Percentiles rank a stretch among this genome's conserved stretches.
These are phyloP conservation scores for Komagataella pseudopastoris DNA, from an alignment of 805 yeast species.

Conservation along the genomic window DNA sequence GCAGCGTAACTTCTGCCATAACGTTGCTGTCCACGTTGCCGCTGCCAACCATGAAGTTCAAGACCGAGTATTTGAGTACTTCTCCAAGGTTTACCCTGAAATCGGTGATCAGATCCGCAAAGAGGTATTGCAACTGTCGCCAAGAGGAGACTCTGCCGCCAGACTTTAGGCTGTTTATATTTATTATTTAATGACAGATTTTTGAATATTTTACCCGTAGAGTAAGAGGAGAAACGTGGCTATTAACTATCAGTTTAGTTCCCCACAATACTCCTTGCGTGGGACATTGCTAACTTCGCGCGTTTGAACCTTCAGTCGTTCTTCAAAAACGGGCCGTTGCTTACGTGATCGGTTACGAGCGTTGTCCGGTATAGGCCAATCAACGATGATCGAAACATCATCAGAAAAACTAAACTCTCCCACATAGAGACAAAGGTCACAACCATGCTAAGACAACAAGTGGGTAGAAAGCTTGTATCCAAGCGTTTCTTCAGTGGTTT, in stretches of 20 bases:
- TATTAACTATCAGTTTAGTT: neutral
- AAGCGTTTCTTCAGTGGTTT: conserved; percentile 41
- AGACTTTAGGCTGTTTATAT: conserved; percentile 8
- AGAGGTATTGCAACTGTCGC: conserved; percentile 40
- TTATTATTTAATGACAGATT: neutral
- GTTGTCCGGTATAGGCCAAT: neutral
- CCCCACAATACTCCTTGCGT: neutral
- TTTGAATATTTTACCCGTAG: neutral
- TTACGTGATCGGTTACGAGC: neutral
- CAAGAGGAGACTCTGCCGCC: conserved; percentile 23
- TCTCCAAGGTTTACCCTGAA: conserved; percentile 54
- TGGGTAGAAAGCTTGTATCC: neutral
- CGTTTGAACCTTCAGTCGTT: too few relatives aligned
- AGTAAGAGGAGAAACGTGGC: neutral
- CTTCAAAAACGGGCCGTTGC: neutral
- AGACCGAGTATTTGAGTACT: conserved; percentile 67
- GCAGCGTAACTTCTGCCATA: conserved; percentile 73
- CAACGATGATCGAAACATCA: conserved; percentile 12
- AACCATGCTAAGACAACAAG: conserved; percentile 1
- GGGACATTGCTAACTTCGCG: neutral
- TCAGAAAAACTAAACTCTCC: neutral
- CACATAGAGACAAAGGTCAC: neutral
- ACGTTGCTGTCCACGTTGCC: conserved; percentile 61
- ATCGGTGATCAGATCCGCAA: conserved; percentile 56
- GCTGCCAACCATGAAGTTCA: conserved; percentile 66